These are phyloP conservation scores for Fusarium coffeatum DNA, from an alignment of 2,329 filamentous ascomycete genomes.

Conservation along the genomic window DNA sequence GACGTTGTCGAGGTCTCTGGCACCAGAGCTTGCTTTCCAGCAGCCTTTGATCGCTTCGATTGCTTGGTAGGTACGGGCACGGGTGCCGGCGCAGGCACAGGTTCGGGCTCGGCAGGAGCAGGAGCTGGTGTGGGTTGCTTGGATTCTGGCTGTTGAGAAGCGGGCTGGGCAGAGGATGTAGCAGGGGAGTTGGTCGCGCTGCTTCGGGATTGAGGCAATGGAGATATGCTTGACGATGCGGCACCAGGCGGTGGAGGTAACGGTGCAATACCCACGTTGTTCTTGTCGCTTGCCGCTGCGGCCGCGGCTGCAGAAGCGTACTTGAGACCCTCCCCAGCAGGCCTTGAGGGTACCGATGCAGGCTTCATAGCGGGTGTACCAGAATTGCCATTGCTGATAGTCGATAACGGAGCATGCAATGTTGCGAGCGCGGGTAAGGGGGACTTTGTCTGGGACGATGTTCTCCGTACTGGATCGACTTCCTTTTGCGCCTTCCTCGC, in stretches of 20 bases:
- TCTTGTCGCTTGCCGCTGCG: slow-evolving; percentile 86
- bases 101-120: slow-evolving; percentile 42
- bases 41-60: slow-evolving; percentile 57
- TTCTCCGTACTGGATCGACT: slow-evolving; percentile 66
- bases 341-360: slow-evolving; percentile 83
- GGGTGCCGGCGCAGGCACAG: slow-evolving; percentile 36
- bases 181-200: slow-evolving; percentile 68
- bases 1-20: slow-evolving; percentile 58
- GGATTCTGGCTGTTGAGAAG: slow-evolving; percentile 51
- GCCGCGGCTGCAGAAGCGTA: slow-evolving; percentile 97
- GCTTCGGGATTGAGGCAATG: slow-evolving; percentile 66
- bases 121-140: slow-evolving; percentile 49
- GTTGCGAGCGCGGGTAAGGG: slow-evolving; percentile 93
- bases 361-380: slow-evolving; percentile 85
- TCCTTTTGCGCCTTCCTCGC: slow-evolving; percentile 71
- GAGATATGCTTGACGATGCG: slow-evolving; percentile 56
- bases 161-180: slow-evolving; percentile 60
- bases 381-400: slow-evolving; percentile 67
- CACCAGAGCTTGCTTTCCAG: slow-evolving; percentile 57
- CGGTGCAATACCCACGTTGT: slow-evolving; percentile 92
- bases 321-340: slow-evolving; percentile 90
- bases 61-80: slow-evolving; percentile 48
- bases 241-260: slow-evolving; percentile 87
- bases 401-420: slow-evolving; percentile 78
- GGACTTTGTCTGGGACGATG: slow-evolving; percentile 93